Evolutionary conservation across 345 rosid genomes (phyloP).

Genomic region (Eucalyptus coolabah): DNA sequence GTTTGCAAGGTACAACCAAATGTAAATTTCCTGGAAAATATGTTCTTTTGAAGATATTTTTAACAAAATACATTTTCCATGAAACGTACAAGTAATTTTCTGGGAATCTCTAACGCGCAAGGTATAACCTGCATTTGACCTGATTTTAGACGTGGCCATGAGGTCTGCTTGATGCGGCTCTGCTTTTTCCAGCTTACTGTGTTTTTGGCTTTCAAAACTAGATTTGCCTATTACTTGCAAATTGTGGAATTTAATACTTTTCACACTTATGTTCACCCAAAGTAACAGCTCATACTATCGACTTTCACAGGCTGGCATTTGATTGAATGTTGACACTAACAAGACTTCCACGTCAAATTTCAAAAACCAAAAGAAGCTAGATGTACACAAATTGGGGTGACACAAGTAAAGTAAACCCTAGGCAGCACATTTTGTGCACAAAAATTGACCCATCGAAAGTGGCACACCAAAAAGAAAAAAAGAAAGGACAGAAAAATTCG

Average conservation of each 20-base stretch:
- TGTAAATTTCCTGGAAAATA: neutral
- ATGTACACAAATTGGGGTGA: neutral
- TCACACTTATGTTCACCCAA: neutral
- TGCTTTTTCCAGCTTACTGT: neutral
- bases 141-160: neutral
- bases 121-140: neutral
- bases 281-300: neutral
- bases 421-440: neutral
- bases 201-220: neutral
- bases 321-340: neutral
- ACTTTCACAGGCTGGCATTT: neutral
- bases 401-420: neutral
- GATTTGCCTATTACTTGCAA: neutral
- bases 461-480: neutral
- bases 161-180: neutral
- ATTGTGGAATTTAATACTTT: neutral
- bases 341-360: neutral
- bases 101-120: neutral
- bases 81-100: neutral
- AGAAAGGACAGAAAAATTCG: neutral
- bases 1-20: neutral
- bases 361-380: neutral
- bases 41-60: neutral
- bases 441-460: neutral
- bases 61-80: neutral